Percentiles rank a stretch among this genome's conserved stretches.
phyloP scores from a whole-genome alignment of 306 rosid species.

The Dalbergia oliveri region DNA sequence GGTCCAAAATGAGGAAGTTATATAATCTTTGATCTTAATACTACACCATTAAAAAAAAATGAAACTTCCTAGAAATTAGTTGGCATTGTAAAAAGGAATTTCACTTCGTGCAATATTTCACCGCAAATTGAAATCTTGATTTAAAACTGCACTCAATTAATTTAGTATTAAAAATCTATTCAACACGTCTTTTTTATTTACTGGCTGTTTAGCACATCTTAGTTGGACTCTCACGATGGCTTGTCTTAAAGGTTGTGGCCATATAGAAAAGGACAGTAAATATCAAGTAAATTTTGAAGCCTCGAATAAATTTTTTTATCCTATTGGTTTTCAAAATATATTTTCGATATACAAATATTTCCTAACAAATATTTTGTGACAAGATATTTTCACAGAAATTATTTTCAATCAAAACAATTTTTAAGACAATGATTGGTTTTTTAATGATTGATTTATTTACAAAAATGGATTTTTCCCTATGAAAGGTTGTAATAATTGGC shows the following conservation, averaged over 20 bases:
- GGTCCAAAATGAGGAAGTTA: constrained; percentile 49
- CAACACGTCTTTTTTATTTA: not conserved
- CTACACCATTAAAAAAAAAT: constrained; percentile 27
- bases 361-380: not conserved
- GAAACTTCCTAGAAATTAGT: constrained; percentile 28
- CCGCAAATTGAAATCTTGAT: constrained; percentile 10
- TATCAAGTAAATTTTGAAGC: constrained; percentile 33
- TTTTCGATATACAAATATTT: constrained; percentile 20
- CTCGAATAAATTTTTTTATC: not conserved
- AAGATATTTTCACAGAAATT: constrained; percentile 32
- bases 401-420: constrained; percentile 35
- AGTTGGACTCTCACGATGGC: not conserved
- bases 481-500: constrained; percentile 26
- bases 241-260: constrained; percentile 1
- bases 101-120: constrained; percentile 18
- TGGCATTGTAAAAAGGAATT: constrained; percentile 38
- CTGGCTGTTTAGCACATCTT: not conserved
- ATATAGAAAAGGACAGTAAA: not conserved
- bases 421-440: not conserved
- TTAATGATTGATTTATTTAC: constrained; percentile 24
- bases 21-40: constrained; percentile 49
- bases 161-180: not conserved
- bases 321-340: not conserved
- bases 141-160: not conserved
- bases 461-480: not conserved